Evolutionary conservation across 2,329 filamentous ascomycete genomes (phyloP).

Genomic region (Curvularia eragrostidis): DNA sequence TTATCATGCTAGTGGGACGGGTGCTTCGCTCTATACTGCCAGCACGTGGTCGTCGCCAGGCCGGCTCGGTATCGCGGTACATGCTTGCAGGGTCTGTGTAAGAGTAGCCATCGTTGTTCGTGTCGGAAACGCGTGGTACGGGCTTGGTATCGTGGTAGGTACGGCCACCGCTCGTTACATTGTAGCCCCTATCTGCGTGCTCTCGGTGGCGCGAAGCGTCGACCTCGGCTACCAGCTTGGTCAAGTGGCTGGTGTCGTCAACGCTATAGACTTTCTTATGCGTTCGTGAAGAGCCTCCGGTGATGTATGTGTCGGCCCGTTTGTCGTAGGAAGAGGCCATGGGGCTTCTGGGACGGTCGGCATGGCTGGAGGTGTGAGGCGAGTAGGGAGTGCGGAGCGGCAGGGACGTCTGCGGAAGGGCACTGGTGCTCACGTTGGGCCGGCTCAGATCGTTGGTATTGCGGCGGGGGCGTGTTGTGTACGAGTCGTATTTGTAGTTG

Average conservation of each 20-base stretch:
- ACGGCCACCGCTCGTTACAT: conserved; percentile 40
- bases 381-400: conserved; percentile 44
- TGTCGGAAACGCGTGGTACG: conserved; percentile 39
- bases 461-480: conserved; percentile 54
- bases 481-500: conserved; percentile 52
- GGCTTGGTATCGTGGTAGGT: conserved; percentile 40
- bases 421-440: conserved; percentile 47
- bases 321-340: conserved; percentile 45
- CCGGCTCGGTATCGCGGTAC: conserved; percentile 59
- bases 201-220: conserved; percentile 44
- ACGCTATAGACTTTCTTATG: conserved; percentile 60
- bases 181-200: conserved; percentile 31
- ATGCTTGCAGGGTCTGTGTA: conserved; percentile 60
- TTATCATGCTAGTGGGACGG: conserved; percentile 55
- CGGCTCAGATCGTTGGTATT: conserved; percentile 51
- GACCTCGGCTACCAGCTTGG: conserved; percentile 47
- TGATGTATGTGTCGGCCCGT: conserved; percentile 49
- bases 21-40: conserved; percentile 55
- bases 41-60: conserved; percentile 54
- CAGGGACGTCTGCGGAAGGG: conserved; percentile 30
- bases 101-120: conserved; percentile 54
- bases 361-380: conserved; percentile 28
- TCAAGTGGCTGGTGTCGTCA: conserved; percentile 52
- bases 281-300: conserved; percentile 38
- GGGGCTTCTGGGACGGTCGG: conserved; percentile 52